A percentile compares a stretch with the other conserved stretches of the same genome.
phyloP scores from a whole-genome alignment of 1,139 yeast species.

The Kodamaea arcana region DNA sequence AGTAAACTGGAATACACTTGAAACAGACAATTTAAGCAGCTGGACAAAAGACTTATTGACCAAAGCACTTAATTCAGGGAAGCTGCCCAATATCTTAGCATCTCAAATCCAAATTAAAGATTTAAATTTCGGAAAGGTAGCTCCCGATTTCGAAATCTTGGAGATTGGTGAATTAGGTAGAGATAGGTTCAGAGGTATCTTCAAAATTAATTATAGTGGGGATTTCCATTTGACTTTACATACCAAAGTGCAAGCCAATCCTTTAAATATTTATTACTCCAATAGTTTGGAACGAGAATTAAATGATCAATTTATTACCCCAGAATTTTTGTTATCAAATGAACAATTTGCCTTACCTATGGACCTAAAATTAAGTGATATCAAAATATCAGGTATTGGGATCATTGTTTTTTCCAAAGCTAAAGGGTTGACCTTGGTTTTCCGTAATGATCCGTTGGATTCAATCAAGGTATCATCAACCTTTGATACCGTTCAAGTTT shows the following conservation, averaged over 20 bases:
- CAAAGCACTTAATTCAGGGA: constrained; percentile 74
- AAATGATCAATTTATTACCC: constrained; percentile 49
- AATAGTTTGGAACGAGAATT: constrained; percentile 42
- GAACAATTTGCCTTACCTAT: constrained; percentile 75
- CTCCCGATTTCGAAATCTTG: constrained; percentile 76
- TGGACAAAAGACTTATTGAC: constrained; percentile 70
- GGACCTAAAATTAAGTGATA: constrained; percentile 69
- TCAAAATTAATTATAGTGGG: constrained; percentile 75
- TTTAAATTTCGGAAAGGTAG: constrained; percentile 69
- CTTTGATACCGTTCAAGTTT: constrained; percentile 78
- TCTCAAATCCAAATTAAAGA: constrained; percentile 71
- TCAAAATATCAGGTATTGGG: constrained; percentile 74
- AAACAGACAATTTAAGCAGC: constrained; percentile 59
- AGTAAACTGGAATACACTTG: constrained; percentile 77
- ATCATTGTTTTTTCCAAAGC: constrained; percentile 78
- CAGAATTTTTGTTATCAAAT: constrained; percentile 62
- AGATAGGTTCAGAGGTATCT: constrained; percentile 81
- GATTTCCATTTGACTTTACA: constrained; percentile 76
- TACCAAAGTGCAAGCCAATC: constrained; percentile 83
- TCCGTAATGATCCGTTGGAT: constrained; percentile 84
- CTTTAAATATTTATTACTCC: constrained; percentile 63
- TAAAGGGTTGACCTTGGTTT: constrained; percentile 81
- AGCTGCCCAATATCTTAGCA: constrained; percentile 70
- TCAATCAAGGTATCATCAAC: constrained; percentile 79
- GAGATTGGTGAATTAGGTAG: constrained; percentile 83